A percentile compares a stretch with the other conserved stretches of the same genome.
phyloP scores from a whole-genome alignment of 352 stramenopile species.

The Pythium sukuiense region DNA sequence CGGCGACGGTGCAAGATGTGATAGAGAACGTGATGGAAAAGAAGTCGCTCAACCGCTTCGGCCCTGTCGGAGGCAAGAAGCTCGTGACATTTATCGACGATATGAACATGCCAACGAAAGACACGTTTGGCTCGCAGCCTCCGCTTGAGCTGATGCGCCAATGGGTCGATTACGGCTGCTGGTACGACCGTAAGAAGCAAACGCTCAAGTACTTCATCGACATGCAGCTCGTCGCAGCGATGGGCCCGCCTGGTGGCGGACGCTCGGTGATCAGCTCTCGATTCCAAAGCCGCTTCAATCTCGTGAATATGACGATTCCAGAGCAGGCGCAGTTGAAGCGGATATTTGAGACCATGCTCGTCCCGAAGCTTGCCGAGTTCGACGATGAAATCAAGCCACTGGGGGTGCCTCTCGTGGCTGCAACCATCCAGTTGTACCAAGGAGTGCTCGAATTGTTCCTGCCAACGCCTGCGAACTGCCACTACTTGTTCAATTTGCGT shows the following conservation, averaged over 20 bases:
- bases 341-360: slow-evolving; percentile 90
- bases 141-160: slow-evolving; percentile 90
- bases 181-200: slow-evolving; percentile 92
- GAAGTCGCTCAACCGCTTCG: slow-evolving; percentile 86
- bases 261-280: slow-evolving; percentile 87
- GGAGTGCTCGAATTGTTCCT: slow-evolving; percentile 82
- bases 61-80: slow-evolving; percentile 84
- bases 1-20: slow-evolving; percentile 86
- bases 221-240: slow-evolving; percentile 88
- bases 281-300: slow-evolving; percentile 91
- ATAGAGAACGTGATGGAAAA: slow-evolving; percentile 93
- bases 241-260: slow-evolving; percentile 85
- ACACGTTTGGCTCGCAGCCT: slow-evolving; percentile 90
- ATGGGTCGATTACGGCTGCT: slow-evolving; percentile 92
- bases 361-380: slow-evolving; percentile 83
- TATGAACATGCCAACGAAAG: slow-evolving; percentile 92
- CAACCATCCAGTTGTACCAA: slow-evolving; percentile 89
- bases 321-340: slow-evolving; percentile 81
- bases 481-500: slow-evolving; percentile 90
- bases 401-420: slow-evolving; percentile 60
- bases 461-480: slow-evolving; percentile 87
- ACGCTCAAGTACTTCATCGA: slow-evolving; percentile 91
- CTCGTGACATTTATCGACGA: slow-evolving; percentile 92
- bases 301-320: slow-evolving; percentile 90
- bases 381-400: slow-evolving; percentile 89